Conservation (phyloP, 305 asterid species). For the Fraxinus albicans region DNA sequence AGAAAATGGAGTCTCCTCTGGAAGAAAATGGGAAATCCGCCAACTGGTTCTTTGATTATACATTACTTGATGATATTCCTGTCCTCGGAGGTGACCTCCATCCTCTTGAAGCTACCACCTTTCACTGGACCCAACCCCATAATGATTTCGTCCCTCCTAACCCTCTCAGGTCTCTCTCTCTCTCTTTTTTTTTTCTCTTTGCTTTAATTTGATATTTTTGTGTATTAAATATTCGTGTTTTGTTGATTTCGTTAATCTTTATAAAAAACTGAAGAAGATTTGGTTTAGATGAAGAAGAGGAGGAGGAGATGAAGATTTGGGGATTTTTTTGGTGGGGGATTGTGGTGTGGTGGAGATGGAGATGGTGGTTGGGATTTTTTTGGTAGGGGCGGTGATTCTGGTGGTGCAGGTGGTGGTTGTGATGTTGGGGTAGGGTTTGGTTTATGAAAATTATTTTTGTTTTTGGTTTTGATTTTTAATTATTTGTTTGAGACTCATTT, state of each 20-base stretch:
- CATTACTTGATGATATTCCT: slow-evolving; percentile 40
- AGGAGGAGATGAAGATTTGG: too few relatives aligned
- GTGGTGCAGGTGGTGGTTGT: too few relatives aligned
- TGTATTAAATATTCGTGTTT: not conserved
- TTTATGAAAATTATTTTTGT: too few relatives aligned
- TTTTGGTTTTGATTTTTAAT: too few relatives aligned
- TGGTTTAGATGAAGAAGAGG: too few relatives aligned
- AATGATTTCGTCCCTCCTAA: slow-evolving; percentile 28
- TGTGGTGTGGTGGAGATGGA: too few relatives aligned
- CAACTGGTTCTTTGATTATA: slow-evolving; percentile 45
- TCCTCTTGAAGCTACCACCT: slow-evolving; percentile 28
- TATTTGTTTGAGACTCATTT: too few relatives aligned
- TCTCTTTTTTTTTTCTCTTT: not conserved
- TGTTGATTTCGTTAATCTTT: not conserved
- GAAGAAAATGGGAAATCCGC: slow-evolving; percentile 28
- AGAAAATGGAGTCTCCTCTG: slow-evolving; percentile 36
- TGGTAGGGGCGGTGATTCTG: too few relatives aligned
- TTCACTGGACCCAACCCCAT: slow-evolving; percentile 33
- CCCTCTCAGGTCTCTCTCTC: slow-evolving; percentile 31
- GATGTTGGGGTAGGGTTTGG: too few relatives aligned
- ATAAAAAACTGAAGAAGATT: not conserved
- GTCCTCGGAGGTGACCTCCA: slow-evolving; percentile 29
- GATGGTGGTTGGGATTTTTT: too few relatives aligned
- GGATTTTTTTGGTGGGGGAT: too few relatives aligned
- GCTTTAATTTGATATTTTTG: not conserved